These are phyloP conservation scores for Penicillium expansum DNA, from an alignment of 2,329 filamentous ascomycete species.

Conservation along the genomic window DNA sequence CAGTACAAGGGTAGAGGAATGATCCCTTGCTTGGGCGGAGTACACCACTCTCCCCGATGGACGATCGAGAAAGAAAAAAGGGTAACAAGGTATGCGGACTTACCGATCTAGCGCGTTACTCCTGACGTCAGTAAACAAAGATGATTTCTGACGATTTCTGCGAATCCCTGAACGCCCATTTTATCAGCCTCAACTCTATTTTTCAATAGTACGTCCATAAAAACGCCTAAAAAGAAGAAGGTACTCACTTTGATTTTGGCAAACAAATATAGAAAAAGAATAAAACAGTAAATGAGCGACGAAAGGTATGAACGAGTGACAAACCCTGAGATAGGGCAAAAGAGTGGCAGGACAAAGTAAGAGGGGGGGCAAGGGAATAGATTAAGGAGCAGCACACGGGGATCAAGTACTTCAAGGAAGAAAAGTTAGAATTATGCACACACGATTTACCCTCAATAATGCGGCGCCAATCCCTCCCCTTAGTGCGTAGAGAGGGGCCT, in stretches of 20 bases:
- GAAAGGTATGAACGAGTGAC: conserved; percentile 8
- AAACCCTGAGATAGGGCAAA: conserved; percentile 14
- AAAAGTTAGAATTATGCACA: not conserved
- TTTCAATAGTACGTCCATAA: not conserved
- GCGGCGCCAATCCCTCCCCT: conserved; percentile 2
- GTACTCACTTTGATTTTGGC: not conserved
- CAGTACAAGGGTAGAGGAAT: conserved; percentile 11
- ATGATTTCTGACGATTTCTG: not conserved
- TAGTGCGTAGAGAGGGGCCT: conserved; percentile 7
- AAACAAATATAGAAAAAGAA: not conserved
- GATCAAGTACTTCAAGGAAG: conserved; percentile 16
- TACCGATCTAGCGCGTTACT: conserved; percentile 20
- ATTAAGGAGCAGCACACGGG: conserved; percentile 10
- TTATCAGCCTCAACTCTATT: conserved; percentile 7
- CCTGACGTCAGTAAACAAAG: conserved; percentile 23
- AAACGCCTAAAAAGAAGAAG: not conserved
- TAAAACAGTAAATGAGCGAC: conserved; percentile 6
- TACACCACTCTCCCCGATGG: conserved; percentile 7
- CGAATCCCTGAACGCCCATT: conserved; percentile 1
- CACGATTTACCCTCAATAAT: not conserved
- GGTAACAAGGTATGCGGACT: conserved; percentile 15
- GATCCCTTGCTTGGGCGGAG: conserved; percentile 20
- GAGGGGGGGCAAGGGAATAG: conserved; percentile 1
- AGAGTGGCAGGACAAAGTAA: conserved; percentile 2
- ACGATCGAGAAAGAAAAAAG: not conserved